Percentiles rank a stretch among this genome's conserved stretches.
Evolutionary conservation across 2,329 filamentous ascomycete genomes (phyloP).

Genomic region (Aspergillus fijiensis): DNA sequence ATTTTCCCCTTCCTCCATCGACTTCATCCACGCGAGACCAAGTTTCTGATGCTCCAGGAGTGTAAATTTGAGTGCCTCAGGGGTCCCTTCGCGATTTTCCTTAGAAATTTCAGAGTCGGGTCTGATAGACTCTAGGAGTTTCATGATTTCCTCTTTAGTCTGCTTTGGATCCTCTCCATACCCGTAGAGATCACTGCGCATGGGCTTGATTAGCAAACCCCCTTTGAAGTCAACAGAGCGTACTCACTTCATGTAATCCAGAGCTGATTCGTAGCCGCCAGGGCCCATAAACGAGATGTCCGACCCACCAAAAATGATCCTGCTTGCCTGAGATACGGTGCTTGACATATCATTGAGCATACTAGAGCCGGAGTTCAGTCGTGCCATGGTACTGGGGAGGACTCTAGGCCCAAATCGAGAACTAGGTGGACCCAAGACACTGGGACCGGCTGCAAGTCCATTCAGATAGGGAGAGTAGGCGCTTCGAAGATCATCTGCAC

Average conservation of each 20-base stretch:
- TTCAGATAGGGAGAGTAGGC: neutral
- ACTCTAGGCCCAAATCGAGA: slow-evolving; percentile 17
- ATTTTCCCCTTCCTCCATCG: slow-evolving; percentile 67
- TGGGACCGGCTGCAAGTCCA: slow-evolving; percentile 4
- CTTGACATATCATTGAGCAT: slow-evolving; percentile 5
- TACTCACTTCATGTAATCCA: slow-evolving; percentile 14
- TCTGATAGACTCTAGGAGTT: slow-evolving; percentile 69
- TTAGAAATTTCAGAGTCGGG: slow-evolving; percentile 66
- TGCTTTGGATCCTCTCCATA: slow-evolving; percentile 48
- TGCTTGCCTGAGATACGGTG: slow-evolving; percentile 10
- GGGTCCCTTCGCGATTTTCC: slow-evolving; percentile 66
- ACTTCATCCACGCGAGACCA: slow-evolving; percentile 72
- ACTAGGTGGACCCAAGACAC: slow-evolving; percentile 2
- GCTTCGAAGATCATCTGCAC: neutral
- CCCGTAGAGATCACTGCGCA: slow-evolving; percentile 20
- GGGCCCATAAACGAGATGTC: neutral
- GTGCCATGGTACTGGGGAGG: slow-evolving; percentile 22
- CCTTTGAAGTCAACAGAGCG: neutral
- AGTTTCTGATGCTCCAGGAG: slow-evolving; percentile 82
- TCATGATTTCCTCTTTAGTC: slow-evolving; percentile 66
- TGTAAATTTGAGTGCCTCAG: slow-evolving; percentile 63
- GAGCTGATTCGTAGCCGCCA: slow-evolving; percentile 5
- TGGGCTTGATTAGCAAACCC: slow-evolving; percentile 1
- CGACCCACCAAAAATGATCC: slow-evolving; percentile 7
- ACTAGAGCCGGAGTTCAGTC: slow-evolving; percentile 17